Evolutionary conservation across 2,329 filamentous ascomycete genomes (phyloP).

Genomic region (Arthrobotrys sphaeroides): DNA sequence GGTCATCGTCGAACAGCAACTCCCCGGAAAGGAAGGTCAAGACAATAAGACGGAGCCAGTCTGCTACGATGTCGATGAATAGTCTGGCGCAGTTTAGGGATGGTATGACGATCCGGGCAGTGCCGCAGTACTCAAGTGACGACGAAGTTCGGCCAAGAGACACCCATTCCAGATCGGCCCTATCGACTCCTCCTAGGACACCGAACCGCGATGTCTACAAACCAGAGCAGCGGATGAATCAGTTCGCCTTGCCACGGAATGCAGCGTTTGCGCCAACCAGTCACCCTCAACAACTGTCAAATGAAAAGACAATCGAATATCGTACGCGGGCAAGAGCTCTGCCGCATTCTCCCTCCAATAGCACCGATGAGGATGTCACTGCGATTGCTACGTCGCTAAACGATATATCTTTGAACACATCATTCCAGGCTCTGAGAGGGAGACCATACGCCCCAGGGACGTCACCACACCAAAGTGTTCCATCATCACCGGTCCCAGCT

Average conservation of each 20-base stretch:
- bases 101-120: constrained; percentile 43
- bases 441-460: constrained; percentile 10
- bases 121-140: constrained; percentile 19
- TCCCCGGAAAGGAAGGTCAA: constrained; percentile 37
- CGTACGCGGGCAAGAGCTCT: constrained; percentile 28
- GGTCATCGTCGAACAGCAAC: constrained; percentile 33
- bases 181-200: constrained; percentile 46
- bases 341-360: constrained; percentile 44
- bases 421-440: constrained; percentile 20
- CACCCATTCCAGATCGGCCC: constrained; percentile 19
- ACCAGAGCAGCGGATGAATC: constrained; percentile 6
- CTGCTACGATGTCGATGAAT: constrained; percentile 36
- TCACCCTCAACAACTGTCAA: constrained; percentile 17
- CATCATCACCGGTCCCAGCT: constrained; percentile 20
- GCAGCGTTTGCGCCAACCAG: constrained; percentile 15
- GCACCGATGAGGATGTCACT: constrained; percentile 14
- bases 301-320: constrained; percentile 44
- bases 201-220: constrained; percentile 27
- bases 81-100: constrained; percentile 43
- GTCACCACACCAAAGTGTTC: constrained; percentile 24
- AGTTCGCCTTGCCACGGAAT: constrained; percentile 23
- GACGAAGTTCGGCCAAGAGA: constrained; percentile 18
- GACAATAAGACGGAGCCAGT: constrained; percentile 41
- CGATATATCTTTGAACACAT: constrained; percentile 26
- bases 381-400: constrained; percentile 5